Conservation (phyloP, 2,329 filamentous ascomycete genomes). For the Colletotrichum camelliae region DNA sequence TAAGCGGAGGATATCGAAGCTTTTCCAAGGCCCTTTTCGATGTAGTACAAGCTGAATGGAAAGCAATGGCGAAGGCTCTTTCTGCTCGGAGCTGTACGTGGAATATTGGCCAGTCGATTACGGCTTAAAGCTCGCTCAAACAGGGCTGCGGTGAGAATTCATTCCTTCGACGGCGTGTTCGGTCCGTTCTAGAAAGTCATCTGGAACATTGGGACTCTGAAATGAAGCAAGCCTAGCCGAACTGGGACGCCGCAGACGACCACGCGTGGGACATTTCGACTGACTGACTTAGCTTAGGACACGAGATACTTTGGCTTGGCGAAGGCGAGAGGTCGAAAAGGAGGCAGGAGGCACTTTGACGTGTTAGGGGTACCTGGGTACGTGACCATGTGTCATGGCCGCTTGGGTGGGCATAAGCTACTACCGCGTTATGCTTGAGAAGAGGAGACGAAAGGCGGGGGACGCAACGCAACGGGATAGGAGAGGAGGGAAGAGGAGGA, state of each 20-base stretch:
- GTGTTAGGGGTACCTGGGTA: not conserved
- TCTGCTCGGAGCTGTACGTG: not conserved
- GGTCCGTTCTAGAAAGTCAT: slow-evolving; percentile 14
- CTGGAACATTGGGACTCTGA: slow-evolving; percentile 4
- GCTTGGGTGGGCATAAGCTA: not conserved
- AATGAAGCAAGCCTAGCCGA: slow-evolving; percentile 9
- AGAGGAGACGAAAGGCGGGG: not conserved
- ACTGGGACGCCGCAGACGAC: not conserved
- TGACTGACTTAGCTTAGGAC: not conserved
- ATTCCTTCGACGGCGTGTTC: not conserved
- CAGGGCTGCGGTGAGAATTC: not conserved
- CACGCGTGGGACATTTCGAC: not conserved
- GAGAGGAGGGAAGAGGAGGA: not conserved
- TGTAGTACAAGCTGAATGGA: not conserved
- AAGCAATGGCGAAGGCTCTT: not conserved
- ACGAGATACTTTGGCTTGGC: not conserved
- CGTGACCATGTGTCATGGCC: not conserved
- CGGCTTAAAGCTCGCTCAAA: not conserved
- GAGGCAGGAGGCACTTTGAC: not conserved
- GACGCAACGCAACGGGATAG: not conserved
- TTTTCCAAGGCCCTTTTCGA: not conserved
- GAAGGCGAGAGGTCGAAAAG: not conserved
- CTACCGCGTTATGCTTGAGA: not conserved
- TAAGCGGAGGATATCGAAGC: not conserved
- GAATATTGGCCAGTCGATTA: not conserved